Base-by-base conservation (phyloP, 176 grass and related monocot species). In the Paspalum vaginatum region DNA sequence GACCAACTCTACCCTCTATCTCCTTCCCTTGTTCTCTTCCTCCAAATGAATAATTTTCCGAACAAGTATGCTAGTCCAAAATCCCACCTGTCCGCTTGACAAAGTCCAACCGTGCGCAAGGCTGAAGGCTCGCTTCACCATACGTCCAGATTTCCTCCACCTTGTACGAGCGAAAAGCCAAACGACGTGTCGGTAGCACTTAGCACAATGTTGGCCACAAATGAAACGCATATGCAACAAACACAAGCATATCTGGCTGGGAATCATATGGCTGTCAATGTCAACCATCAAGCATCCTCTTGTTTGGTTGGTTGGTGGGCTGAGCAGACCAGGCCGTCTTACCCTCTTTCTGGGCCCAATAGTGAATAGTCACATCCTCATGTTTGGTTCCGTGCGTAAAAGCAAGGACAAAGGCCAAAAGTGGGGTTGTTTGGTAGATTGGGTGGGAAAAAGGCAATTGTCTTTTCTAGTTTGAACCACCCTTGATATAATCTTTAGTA, bases 241-340 rank as follows among this genome's bases (percentile, higher is more conserved):
- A 8, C 15, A 20, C 43, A 51, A 78, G 8, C 15, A 18, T 51
- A 18, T 51, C 37, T 18, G 48, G 57, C 6, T 64, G 25, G 7
- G 7, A 51, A 78, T 18, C 45, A 78, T 27, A 18, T 61, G 6
- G n/a, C 4, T 70, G 46, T 85, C 74, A 76, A 40, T 80, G 68
- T 80, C 76, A 79, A 72, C 75, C 18, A 3, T 79, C 68, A 10
- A 57, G 22, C 32, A 32, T 32, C 32, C 32, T 32, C 32, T 32
- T 32, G 32, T 32, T 32, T 32, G 32, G 32, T 32, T 32, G 4
- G 48, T 72, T 71, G 73, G 73, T 71, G 56, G 55, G 47, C 73
- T 83, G 77, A 56, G 40, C 74, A 38, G 48, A 65, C 85, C 74
- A 38, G 48, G 56, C 85, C 40, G 48, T 47, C 59, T 18, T 22